Conservation (phyloP, 2,329 filamentous ascomycete species). For the Aspergillus ustus region DNA sequence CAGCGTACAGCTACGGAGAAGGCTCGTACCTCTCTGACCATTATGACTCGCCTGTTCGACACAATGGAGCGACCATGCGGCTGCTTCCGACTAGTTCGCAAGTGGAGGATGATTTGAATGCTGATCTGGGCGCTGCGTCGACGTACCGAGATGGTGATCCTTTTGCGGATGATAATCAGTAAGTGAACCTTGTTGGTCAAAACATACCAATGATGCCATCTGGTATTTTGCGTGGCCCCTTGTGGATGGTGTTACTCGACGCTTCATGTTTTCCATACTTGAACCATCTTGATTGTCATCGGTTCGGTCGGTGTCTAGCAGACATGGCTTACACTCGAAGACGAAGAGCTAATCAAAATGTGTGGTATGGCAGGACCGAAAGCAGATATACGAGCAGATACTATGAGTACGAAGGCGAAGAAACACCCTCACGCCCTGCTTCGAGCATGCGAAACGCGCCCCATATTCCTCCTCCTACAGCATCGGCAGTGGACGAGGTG, state of each 20-base stretch:
- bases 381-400: conserved; percentile 19
- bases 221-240: conserved; percentile 14
- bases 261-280: not conserved
- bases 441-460: conserved; percentile 50
- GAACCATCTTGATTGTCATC: not conserved
- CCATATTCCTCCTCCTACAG: conserved; percentile 46
- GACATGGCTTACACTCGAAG: conserved; percentile 13
- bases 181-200: conserved; percentile 14
- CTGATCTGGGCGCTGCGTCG: conserved; percentile 31
- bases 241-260: conserved; percentile 3
- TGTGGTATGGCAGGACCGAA: conserved; percentile 18
- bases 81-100: conserved; percentile 48
- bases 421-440: conserved; percentile 43
- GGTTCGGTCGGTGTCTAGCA: not conserved
- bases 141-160: conserved; percentile 34
- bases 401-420: conserved; percentile 24
- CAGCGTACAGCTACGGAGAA: conserved; percentile 44
- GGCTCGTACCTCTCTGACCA: conserved; percentile 36
- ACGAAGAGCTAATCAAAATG: conserved; percentile 22
- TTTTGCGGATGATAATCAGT: conserved; percentile 20
- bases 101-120: conserved; percentile 39
- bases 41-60: conserved; percentile 34
- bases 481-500: conserved; percentile 38
- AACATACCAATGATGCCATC: conserved; percentile 20
- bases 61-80: conserved; percentile 49